Base-by-base conservation (phyloP, 495 filamentous ascomycete species). In the Massariosphaeria phaeospora region DNA sequence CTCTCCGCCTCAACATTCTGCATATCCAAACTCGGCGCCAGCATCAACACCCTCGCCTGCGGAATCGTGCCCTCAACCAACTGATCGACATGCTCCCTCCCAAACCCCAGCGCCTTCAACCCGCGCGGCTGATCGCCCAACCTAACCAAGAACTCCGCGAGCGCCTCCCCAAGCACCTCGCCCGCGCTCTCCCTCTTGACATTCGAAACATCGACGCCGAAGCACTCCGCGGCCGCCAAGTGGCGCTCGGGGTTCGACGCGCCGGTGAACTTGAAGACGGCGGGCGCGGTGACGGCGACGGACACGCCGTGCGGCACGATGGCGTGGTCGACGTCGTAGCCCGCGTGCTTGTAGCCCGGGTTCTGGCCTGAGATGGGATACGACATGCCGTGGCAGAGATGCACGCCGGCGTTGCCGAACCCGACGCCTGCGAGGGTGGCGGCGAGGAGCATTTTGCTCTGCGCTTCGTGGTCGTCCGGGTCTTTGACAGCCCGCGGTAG, bases 301-400 rank as follows among this genome's bases (percentile, higher is more conserved):
- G 84, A 87, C 29, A 98, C 93, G 20, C 94, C 94, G 72, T 97
- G 94, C 0, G 93, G 91, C 64, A 97, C 97, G 58, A 98, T 86
- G 1, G 89, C 80, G 45, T 73, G 58, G 13, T 76, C 67, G 13
- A 91, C 82, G 0, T 81, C 70, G 69, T 98, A 98, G 9, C 93
- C 94, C 1, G 75, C 67, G 64, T 98, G 93, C 63, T 81, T 81
- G 67, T 97, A 96, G 6, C 83, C 86, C 0, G 88, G 89, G 65
- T 97, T 97, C 66, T 94, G 89, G 31, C 88, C 84, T 21, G 88
- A 91, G 61, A 97, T 93, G 5, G 91, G 91, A 67, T 98, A 98
- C 31, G 82, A 87, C 90, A 97, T 95, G 50, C 91, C 93, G 66
- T 98, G 93, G 72, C 93, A 98, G 4, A 98, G 75, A 72, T 98